Percentiles rank a stretch among this genome's conserved stretches.
phyloP scores from a whole-genome alignment of 2,329 filamentous ascomycete genomes.

The Aspergillus sp. region DNA sequence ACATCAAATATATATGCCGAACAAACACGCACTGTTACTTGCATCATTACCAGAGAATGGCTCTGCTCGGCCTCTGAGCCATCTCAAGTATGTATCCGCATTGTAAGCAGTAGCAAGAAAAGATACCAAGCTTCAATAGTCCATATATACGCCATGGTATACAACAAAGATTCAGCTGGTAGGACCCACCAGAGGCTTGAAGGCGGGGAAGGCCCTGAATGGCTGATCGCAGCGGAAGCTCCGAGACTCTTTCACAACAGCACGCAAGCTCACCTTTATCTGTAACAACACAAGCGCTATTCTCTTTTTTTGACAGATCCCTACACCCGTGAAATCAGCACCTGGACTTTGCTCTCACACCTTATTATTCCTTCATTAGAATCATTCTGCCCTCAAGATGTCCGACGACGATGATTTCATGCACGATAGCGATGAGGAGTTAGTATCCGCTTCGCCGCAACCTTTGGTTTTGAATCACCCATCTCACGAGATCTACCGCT shows the following conservation, averaged over 20 bases:
- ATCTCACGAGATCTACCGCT: conserved; percentile 29
- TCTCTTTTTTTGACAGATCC: neutral
- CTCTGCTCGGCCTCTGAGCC: neutral
- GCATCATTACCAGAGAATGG: neutral
- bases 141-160: neutral
- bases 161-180: neutral
- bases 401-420: conserved; percentile 90
- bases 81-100: neutral
- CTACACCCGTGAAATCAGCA: neutral
- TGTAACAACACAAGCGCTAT: neutral
- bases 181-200: conserved; percentile 10
- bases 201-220: conserved; percentile 3
- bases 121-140: neutral
- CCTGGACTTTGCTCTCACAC: neutral
- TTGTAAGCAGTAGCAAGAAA: neutral
- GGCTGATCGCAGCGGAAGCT: conserved; percentile 4
- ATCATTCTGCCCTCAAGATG: conserved; percentile 53
- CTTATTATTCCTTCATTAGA: neutral
- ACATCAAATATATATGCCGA: neutral
- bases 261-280: neutral
- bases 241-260: conserved; percentile 1
- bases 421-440: conserved; percentile 90
- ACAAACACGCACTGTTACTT: neutral
- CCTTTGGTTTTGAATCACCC: neutral
- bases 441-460: conserved; percentile 33